Evolutionary conservation across 2,329 filamentous ascomycete genomes (phyloP), one percentile per base, ranked within the genome.

Genomic region (Fusarium domesticum): DNA sequence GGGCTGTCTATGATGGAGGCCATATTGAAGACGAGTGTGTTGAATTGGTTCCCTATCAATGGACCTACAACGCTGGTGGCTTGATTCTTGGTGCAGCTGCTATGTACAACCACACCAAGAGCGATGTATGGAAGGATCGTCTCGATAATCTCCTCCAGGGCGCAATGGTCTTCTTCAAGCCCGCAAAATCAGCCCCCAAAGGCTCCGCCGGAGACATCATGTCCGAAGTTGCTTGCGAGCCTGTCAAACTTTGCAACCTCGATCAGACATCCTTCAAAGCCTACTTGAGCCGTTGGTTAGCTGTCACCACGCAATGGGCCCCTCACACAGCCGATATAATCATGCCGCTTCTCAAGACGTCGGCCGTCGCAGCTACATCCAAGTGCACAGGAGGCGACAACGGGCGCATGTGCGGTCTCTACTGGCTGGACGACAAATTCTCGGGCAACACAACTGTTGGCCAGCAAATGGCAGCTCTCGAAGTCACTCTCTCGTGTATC

Each of bases 381-480:
- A 75, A 82, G 47, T 85, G 82, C 50, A 72, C 65, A 0, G 82
- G 80, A 18, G 81, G 80, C 14, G 52, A 60, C 18, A 81, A 80
- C 48, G 71, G 74, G 3, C 74, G 73, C 18, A 74, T 81, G 71
- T 85, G 81, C 54, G 79, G 81, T 7, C 64, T 81, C 41, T 75
- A 75, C 47, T 85, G 82, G 81, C 75, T 73, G 35, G 70, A 74
- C 41, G 67, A 72, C 43, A 63, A 64, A 7, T 85, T 76, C 64
- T 81, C 86, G 60, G 78, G 79, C 18, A 72, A 70, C 2, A 75
- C 71, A 6, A 84, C 83, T 6, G 76, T 87, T 2, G 84, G 84
- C 5, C 82, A 87, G 62, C 83, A 87, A 64, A 87, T 88, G 84
- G 75, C 79, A 2, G 82, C 79, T 3, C 69, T 87, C 62, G 81